These are phyloP conservation scores for Trifolium subterraneum DNA, from an alignment of 306 rosid species.

Conservation along the genomic window DNA sequence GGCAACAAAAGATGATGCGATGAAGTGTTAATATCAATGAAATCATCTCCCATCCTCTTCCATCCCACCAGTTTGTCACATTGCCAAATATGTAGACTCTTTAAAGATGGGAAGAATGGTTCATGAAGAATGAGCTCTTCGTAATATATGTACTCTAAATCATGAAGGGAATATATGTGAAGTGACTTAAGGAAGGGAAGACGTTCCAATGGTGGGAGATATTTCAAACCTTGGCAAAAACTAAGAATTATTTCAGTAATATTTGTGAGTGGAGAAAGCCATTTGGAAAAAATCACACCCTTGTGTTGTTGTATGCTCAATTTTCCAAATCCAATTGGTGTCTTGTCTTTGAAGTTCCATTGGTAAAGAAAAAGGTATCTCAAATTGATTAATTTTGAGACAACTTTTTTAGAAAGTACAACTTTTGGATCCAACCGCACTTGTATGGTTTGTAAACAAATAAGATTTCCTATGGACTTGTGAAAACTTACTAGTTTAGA, in stretches of 20 bases:
- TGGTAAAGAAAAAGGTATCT: not conserved
- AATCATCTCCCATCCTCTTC: not conserved
- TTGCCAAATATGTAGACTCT: not conserved
- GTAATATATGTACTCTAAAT: conserved; percentile 20
- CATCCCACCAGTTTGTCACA: not conserved
- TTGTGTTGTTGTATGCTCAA: not conserved
- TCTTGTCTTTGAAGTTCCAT: not conserved
- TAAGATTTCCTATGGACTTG: not conserved
- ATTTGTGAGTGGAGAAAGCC: not conserved
- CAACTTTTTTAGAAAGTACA: not conserved
- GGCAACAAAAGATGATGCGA: not conserved
- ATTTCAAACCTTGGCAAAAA: not conserved
- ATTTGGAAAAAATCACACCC: not conserved
- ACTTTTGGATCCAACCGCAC: fast-evolving
- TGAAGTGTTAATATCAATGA: not conserved
- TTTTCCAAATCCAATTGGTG: not conserved
- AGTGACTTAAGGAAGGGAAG: conserved; percentile 34
- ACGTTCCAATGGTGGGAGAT: conserved; percentile 19
- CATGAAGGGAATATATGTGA: fast-evolving
- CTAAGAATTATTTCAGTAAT: not conserved
- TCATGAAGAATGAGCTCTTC: not conserved
- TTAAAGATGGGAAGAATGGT: conserved; percentile 6
- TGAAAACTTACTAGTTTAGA: not conserved
- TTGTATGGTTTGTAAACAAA: conserved; percentile 3
- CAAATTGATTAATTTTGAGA: not conserved